Conservation (phyloP, 1,284 basidiomycete genomes). For the Pholiota adiposa region DNA sequence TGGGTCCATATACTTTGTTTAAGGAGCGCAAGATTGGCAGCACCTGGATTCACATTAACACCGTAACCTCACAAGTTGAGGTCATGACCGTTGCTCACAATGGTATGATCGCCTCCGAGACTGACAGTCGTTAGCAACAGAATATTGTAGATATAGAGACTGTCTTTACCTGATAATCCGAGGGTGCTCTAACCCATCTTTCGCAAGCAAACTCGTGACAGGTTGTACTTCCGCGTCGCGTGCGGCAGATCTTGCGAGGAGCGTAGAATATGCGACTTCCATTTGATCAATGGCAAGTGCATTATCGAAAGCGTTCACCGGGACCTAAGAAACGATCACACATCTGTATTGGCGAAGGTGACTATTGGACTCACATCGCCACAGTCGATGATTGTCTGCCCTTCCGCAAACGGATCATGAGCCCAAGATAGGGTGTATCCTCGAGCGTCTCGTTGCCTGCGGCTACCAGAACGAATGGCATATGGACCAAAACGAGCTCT, state of each 20-base stretch:
- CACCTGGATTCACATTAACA: constrained; percentile 33
- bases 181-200: constrained; percentile 63
- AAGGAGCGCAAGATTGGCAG: constrained; percentile 77
- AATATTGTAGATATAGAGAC: background rate
- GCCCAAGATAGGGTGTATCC: constrained; percentile 73
- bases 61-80: background rate
- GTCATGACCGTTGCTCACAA: constrained; percentile 48
- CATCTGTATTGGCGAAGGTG: background rate
- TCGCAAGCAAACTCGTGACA: constrained; percentile 42
- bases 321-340: constrained; percentile 49
- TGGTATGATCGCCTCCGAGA: constrained; percentile 81
- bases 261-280: constrained; percentile 74
- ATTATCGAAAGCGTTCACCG: constrained; percentile 75
- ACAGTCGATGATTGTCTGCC: constrained; percentile 73
- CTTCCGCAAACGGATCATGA: constrained; percentile 65
- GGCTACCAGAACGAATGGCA: constrained; percentile 79
- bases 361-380: constrained; percentile 60
- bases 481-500: constrained; percentile 83
- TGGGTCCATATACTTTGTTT: constrained; percentile 73
- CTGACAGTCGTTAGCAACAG: constrained; percentile 34
- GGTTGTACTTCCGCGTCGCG: constrained; percentile 28
- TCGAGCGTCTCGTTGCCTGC: constrained; percentile 58
- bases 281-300: constrained; percentile 78
- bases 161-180: constrained; percentile 62
- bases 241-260: constrained; percentile 59